A percentile compares a stretch with the other conserved stretches of the same genome.
Evolutionary conservation across 495 filamentous ascomycete species (phyloP).

Genomic region (Thermothielavioides terrestris): DNA sequence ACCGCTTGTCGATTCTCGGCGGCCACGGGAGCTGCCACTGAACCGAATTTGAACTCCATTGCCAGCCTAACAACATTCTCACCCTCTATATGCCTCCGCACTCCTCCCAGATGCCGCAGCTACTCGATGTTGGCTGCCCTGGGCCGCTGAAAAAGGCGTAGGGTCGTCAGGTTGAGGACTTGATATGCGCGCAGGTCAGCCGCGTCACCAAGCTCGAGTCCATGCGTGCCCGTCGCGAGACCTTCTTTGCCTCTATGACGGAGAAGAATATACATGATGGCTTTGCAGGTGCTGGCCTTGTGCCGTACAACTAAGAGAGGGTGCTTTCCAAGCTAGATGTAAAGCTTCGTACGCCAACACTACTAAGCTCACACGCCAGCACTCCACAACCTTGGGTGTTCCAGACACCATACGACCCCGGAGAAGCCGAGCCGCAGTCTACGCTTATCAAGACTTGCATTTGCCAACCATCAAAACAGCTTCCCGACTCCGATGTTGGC

Average conservation of each 20-base stretch:
- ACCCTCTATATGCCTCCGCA: conserved; percentile 15
- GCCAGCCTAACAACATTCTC: conserved; percentile 21
- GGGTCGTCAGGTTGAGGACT: neutral
- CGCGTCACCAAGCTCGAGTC: neutral
- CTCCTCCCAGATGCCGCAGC: neutral
- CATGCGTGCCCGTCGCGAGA: neutral
- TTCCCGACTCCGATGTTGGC: neutral
- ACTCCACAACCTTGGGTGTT: conserved; percentile 6
- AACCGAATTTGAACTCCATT: conserved; percentile 20
- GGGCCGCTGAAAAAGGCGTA: neutral
- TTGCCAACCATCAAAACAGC: conserved; percentile 3
- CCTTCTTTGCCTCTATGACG: neutral
- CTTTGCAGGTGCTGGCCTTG: neutral
- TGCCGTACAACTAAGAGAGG: neutral
- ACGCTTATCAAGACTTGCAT: conserved; percentile 5
- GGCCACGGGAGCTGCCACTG: conserved; percentile 14
- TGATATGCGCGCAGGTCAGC: neutral
- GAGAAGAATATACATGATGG: neutral
- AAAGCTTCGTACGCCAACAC: neutral
- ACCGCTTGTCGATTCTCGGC: conserved; percentile 17
- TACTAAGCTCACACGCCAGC: neutral
- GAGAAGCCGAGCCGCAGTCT: neutral
- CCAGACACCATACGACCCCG: neutral
- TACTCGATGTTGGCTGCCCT: conserved; percentile 2
- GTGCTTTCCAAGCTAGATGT: neutral